Evolutionary conservation across 768 basidiomycete species (phyloP).

Genomic region (Hemileccinum impolitum): DNA sequence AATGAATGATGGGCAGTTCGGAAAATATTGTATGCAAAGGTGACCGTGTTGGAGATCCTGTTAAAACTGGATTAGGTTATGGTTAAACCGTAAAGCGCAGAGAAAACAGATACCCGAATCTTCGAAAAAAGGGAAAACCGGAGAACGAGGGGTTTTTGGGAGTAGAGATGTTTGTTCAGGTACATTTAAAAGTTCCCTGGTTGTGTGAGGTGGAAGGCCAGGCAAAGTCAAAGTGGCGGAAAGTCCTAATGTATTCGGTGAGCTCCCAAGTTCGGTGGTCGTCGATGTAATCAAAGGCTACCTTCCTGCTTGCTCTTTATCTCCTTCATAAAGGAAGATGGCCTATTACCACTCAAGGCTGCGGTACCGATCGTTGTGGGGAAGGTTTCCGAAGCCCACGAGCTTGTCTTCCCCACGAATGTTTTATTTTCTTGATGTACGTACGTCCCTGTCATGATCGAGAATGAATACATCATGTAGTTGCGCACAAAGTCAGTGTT

Average conservation of each 20-base stretch:
- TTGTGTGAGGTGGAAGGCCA: background rate
- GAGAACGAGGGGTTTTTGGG: background rate
- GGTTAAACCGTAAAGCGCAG: background rate
- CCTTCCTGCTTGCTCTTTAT: background rate
- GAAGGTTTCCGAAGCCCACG: too few species aligned
- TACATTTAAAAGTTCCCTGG: background rate
- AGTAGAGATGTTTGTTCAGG: conserved; percentile 8
- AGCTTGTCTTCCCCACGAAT: background rate
- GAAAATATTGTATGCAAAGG: conserved; percentile 49
- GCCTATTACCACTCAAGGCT: background rate
- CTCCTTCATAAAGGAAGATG: background rate
- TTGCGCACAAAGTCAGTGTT: background rate
- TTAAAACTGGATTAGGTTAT: background rate
- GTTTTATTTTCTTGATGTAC: background rate
- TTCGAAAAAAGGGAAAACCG: background rate
- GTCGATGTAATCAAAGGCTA: background rate
- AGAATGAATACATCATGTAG: background rate
- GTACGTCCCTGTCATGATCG: background rate
- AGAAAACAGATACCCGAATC: conserved; percentile 12
- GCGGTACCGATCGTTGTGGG: background rate
- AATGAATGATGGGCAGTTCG: conserved; percentile 58
- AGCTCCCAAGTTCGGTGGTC: background rate
- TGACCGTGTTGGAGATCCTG: conserved; percentile 22
- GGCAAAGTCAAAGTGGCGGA: background rate
- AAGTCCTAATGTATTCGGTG: background rate